Base-by-base conservation (phyloP, 331 rosid species). In the Arachis monticola region DNA sequence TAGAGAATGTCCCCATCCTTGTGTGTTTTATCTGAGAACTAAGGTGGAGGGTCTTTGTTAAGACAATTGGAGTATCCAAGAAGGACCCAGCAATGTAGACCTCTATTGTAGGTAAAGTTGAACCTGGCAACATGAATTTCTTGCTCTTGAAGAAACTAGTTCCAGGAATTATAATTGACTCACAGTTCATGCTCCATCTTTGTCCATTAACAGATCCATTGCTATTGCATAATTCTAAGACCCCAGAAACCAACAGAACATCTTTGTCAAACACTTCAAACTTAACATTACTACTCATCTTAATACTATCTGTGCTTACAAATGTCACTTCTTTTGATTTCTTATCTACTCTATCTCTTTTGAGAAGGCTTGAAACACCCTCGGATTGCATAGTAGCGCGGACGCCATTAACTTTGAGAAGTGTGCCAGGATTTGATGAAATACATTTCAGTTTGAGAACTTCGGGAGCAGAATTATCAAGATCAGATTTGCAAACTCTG, bases 1-100 rank as follows among this genome's bases (percentile, higher is more conserved):
- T 32, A 32, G 38, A 17, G 22, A 17, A 56, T 71, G 72, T 69
- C 22, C 83, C 81, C 73, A 80, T 87, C 83, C 86, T 88, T 17
- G 58, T 5, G 76, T 81, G 86, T 66, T 79, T 88, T 79, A 81
- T 92, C 78, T 76, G 80, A 68, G 79, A 79, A 75, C 77, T 60
- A 50, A 85, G 86, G 52, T 70, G 89, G 76, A 86, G 32, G 53
- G 87, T 81, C 74, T 87, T 90, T 2, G 92, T 92, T 52, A 92
- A 73, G 79, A 92, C 88, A 52, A 88, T 87, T 57, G 97, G 97
- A 77, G 83, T 83, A 44, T 89, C 75, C 4, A 7, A 75, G 77
- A 90, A 90, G 65, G 97, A 87, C 31, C 94, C 96, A 0, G 97
- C 86, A 22, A 92, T 81, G 81, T 90, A 92, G 81, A 92, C 96